Percentiles rank a stretch among this genome's conserved stretches.
phyloP scores from a whole-genome alignment of 2,329 filamentous ascomycete species.

The Corynespora cassiicola region DNA sequence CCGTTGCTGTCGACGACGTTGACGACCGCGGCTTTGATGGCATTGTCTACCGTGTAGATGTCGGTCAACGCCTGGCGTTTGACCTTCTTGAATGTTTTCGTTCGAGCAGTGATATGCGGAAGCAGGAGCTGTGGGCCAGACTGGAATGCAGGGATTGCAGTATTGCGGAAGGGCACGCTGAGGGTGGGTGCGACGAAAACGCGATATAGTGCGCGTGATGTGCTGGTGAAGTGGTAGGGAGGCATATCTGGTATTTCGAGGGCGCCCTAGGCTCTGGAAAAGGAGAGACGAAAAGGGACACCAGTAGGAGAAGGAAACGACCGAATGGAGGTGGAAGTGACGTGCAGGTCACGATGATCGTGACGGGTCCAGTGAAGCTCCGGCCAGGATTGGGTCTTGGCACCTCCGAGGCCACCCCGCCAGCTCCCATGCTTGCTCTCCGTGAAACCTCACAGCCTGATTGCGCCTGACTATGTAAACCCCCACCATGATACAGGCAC shows the following conservation, averaged over 20 bases:
- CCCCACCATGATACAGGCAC: conserved; percentile 27
- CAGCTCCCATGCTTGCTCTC: conserved; percentile 11
- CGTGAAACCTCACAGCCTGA: conserved; percentile 20
- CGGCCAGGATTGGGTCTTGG: too few species aligned
- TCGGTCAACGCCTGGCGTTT: conserved; percentile 46
- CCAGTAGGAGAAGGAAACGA: not conserved
- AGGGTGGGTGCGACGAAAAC: conserved; percentile 56
- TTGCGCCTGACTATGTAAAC: conserved; percentile 14
- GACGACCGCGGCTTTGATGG: conserved; percentile 55
- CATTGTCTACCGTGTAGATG: conserved; percentile 54
- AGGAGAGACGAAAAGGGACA: conserved; percentile 4
- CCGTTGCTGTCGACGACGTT: conserved; percentile 51
- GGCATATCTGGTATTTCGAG: conserved; percentile 26
- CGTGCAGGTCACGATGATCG: too few species aligned
- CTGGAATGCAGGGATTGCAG: conserved; percentile 21
- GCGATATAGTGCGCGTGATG: conserved; percentile 51
- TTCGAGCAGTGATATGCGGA: conserved; percentile 21
- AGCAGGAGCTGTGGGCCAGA: conserved; percentile 12
- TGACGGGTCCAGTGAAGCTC: too few species aligned
- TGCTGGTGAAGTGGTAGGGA: conserved; percentile 36
- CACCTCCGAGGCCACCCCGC: conserved; percentile 22
- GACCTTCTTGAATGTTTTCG: conserved; percentile 28
- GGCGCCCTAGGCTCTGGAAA: conserved; percentile 2
- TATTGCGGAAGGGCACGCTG: conserved; percentile 15
- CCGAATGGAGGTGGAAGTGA: not conserved